These are phyloP conservation scores for Cyberlindnera amylophila DNA, from an alignment of 805 yeast genomes.

Conservation along the genomic window DNA sequence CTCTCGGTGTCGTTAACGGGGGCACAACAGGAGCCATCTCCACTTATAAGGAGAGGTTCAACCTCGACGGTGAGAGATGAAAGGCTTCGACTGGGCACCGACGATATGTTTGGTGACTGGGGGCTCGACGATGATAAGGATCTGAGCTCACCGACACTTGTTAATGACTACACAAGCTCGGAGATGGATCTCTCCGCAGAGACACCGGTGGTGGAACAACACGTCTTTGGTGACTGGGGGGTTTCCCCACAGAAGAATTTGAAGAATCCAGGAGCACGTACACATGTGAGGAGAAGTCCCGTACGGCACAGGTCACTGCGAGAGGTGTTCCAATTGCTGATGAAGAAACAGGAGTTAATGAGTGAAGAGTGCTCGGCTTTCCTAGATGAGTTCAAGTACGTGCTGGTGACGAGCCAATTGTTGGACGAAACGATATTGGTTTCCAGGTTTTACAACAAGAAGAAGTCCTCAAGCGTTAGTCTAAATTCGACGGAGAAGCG, in stretches of 20 bases:
- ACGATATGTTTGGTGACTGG: constrained; percentile 24
- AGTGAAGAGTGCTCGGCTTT: constrained; percentile 27
- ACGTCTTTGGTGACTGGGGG: constrained; percentile 18
- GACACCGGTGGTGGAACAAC: constrained; percentile 4
- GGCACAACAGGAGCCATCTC: background rate
- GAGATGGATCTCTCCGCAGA: constrained; percentile 12
- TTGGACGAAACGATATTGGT: constrained; percentile 37
- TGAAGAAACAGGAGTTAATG: constrained; percentile 8
- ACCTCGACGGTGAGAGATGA: background rate
- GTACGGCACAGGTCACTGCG: constrained; percentile 4
- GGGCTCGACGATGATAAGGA: constrained; percentile 24
- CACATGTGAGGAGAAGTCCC: too few species aligned
- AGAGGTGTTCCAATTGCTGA: constrained; percentile 2
- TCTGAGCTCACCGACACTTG: constrained; percentile 27
- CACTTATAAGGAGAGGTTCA: background rate
- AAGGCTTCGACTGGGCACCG: background rate
- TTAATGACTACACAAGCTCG: constrained; percentile 17
- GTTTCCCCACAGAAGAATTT: constrained; percentile 13
- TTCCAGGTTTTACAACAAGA: constrained; percentile 23
- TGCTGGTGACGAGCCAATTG: constrained; percentile 45
- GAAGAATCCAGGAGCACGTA: background rate
- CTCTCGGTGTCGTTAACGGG: constrained; percentile 14
- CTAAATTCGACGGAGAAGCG: background rate
- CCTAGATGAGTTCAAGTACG: constrained; percentile 48
- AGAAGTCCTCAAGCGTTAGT: constrained; percentile 11